These are phyloP conservation scores for Moesziomyces globuligerus DNA, from an alignment of 1,284 basidiomycete genomes.

Conservation along the genomic window DNA sequence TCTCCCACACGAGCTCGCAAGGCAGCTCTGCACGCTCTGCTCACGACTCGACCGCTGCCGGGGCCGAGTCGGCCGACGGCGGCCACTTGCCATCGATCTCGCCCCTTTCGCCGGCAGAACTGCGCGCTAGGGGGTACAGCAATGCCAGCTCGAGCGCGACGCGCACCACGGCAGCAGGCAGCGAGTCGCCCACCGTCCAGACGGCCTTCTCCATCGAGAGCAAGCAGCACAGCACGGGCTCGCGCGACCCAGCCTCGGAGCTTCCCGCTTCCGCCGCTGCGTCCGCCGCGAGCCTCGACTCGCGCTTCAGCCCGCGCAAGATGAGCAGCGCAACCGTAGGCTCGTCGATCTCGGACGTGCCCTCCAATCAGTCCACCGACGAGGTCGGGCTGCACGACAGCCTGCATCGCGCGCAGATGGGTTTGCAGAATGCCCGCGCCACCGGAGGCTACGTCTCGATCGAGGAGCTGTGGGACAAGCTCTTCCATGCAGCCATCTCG, in stretches of 20 bases:
- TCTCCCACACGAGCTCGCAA: slow-evolving; percentile 16
- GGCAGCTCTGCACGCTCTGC: slow-evolving; percentile 1
- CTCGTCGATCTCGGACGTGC: slow-evolving; percentile 33
- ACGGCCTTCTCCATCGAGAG: background rate
- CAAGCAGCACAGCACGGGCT: no score
- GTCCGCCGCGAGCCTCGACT: slow-evolving; percentile 1
- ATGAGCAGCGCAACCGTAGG: slow-evolving; percentile 50
- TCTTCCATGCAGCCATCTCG: slow-evolving; percentile 62
- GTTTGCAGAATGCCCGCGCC: slow-evolving; percentile 52
- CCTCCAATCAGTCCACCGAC: slow-evolving; percentile 42
- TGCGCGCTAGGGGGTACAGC: slow-evolving; percentile 25
- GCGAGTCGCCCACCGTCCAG: slow-evolving; percentile 5
- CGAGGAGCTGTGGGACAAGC: slow-evolving; percentile 61
- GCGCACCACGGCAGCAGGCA: background rate
- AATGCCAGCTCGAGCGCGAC: slow-evolving; percentile 24
- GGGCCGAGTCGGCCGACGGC: slow-evolving; percentile 2
- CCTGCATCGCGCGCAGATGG: slow-evolving; percentile 47
- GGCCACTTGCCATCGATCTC: slow-evolving; percentile 1
- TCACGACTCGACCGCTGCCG: background rate
- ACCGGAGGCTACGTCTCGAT: slow-evolving; percentile 59
- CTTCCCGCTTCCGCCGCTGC: background rate
- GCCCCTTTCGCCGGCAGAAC: slow-evolving; percentile 4
- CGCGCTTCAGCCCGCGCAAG: slow-evolving; percentile 30
- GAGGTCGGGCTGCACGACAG: slow-evolving; percentile 43
- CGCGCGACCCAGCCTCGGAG: slow-evolving; percentile 1